Base-by-base conservation (phyloP, 306 rosid species). In the Sindora glabra region DNA sequence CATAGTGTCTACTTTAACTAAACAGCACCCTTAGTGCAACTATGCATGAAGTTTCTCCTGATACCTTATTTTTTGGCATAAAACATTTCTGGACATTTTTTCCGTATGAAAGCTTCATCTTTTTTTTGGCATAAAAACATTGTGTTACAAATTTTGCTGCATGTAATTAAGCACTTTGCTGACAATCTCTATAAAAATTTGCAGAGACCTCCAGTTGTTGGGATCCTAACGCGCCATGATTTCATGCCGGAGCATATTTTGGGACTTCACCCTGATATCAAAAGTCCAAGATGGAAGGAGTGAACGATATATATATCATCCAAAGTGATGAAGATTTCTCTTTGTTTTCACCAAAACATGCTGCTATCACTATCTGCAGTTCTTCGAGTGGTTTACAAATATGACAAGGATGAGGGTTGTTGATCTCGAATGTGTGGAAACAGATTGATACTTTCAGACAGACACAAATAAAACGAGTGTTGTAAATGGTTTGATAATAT, bases 181-280 rank as follows among this genome's bases (percentile, higher is more conserved):
- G 39, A 72, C 48, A 37, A 25, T 44, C 18, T 62, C 49, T 24
- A 29, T 55, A 30, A n/a, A n/a, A n/a, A 66, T 18, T 70, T 72
- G 79, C 97, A 90, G 97, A 86, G 95, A 65, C 88, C 94, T 69
- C 97, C 95, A 0, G 72, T 80, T 45, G 94, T 73, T 50, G 94
- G 97, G 59, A 90, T 90, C 63, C 81, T 90, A 40, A 90, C 95
- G 0, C 82, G 97, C 61, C 97, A 90, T 13, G 94, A 90, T 78
- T 84, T 90, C 59, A 84, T 90, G 97, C 89, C 83, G 1, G 97
- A 90, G 59, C 95, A 86, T 69, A 50, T 90, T 45, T 70, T 86
- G 75, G 85, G 85, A 74, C 95, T 82, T 25, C 62, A 80, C 74
- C 88, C 90, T 12, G 45, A 82, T n/a, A 57, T 90, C 39, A 74